A percentile compares a stretch with the other conserved stretches of the same genome.
phyloP scores from a whole-genome alignment of 1,284 basidiomycete species.

The Cystobasidium sp. region DNA sequence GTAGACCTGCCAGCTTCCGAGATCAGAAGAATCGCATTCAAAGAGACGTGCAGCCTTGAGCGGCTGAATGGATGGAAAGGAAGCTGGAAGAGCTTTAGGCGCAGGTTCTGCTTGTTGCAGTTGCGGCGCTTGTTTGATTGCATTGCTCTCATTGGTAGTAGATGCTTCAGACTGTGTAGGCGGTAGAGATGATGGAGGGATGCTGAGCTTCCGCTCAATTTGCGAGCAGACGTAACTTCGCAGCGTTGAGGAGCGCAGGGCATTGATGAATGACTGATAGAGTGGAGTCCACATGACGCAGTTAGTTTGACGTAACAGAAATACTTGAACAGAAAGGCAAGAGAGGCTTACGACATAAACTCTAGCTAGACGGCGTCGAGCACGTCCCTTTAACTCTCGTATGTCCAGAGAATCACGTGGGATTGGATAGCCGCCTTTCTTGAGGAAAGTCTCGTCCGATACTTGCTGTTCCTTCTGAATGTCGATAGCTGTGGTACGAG shows the following conservation, averaged over 20 bases:
- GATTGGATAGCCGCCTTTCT: too few species aligned
- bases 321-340: too few species aligned
- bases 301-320: neutral
- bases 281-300: neutral
- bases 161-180: too few species aligned
- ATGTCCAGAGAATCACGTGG: neutral
- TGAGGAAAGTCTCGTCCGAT: too few species aligned
- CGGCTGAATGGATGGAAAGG: slow-evolving; percentile 27
- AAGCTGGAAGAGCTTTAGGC: neutral
- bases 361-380: neutral
- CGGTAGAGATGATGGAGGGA: too few species aligned
- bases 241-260: too few species aligned
- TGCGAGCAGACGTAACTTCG: too few species aligned
- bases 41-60: slow-evolving; percentile 34
- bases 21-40: slow-evolving; percentile 5
- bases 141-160: neutral
- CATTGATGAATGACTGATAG: too few species aligned
- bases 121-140: neutral
- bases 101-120: neutral
- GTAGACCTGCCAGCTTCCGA: slow-evolving; percentile 31
- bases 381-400: neutral
- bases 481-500: too few species aligned
- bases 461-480: too few species aligned
- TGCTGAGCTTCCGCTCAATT: too few species aligned
- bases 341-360: neutral